Percentiles rank a stretch among this genome's conserved stretches.
Conservation (phyloP, 768 basidiomycete genomes). For the Boletus rubropictus region DNA sequence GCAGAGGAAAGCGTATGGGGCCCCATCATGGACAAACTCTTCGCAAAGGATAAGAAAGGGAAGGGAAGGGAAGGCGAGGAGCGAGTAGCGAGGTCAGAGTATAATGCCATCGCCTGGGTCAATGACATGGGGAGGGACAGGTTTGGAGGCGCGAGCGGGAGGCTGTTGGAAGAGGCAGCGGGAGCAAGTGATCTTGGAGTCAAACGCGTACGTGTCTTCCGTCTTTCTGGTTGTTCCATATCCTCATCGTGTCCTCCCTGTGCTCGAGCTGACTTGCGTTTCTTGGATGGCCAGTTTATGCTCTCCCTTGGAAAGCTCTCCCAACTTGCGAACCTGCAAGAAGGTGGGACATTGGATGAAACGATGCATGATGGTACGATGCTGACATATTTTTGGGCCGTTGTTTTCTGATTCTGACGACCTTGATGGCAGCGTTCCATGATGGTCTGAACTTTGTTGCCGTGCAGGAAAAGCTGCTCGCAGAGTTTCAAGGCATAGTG, state of each 20-base stretch:
- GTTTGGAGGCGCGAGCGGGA: slow-evolving; percentile 57
- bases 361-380: slow-evolving; percentile 50
- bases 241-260: background rate
- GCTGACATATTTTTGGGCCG: background rate
- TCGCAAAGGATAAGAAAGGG: slow-evolving; percentile 32
- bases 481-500: slow-evolving; percentile 52
- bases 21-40: slow-evolving; percentile 66
- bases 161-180: slow-evolving; percentile 58
- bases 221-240: background rate
- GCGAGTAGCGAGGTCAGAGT: slow-evolving; percentile 43
- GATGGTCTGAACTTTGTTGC: slow-evolving; percentile 83
- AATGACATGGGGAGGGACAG: slow-evolving; percentile 71
- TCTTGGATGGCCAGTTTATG: slow-evolving; percentile 55
- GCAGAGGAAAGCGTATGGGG: slow-evolving; percentile 62
- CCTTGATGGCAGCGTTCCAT: slow-evolving; percentile 60
- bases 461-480: slow-evolving; percentile 66
- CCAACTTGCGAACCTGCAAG: slow-evolving; percentile 59
- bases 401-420: slow-evolving; percentile 1
- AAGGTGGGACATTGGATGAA: slow-evolving; percentile 42
- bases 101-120: slow-evolving; percentile 69
- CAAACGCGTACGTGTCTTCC: slow-evolving; percentile 60
- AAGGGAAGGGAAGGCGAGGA: slow-evolving; percentile 28
- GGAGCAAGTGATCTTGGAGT: slow-evolving; percentile 53
- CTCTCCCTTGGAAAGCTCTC: slow-evolving; percentile 87
- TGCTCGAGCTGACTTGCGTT: slow-evolving; percentile 4